phyloP scores from a whole-genome alignment of 2,329 filamentous ascomycete species.

The Ilyonectria destructans region DNA sequence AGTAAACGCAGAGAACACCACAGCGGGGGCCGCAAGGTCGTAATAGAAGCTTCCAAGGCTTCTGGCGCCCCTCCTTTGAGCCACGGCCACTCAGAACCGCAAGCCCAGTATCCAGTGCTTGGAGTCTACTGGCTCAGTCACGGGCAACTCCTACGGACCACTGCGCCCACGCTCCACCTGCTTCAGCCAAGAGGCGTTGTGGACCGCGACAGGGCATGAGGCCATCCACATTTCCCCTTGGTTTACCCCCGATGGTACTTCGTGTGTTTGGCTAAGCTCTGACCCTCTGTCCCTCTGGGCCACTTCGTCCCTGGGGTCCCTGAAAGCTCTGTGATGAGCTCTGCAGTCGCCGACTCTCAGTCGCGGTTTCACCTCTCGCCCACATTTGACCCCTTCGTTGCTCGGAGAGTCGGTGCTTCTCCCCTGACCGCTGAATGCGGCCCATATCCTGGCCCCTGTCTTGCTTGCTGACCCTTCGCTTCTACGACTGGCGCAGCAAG shows the following conservation, averaged over 20 bases:
- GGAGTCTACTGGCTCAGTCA: conserved; percentile 14
- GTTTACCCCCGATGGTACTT: conserved; percentile 9
- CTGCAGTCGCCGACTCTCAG: neutral
- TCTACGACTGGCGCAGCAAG: conserved; percentile 36
- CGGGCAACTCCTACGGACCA: conserved; percentile 13
- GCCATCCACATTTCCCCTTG: conserved; percentile 20
- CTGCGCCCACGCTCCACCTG: conserved; percentile 7
- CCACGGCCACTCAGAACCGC: conserved; percentile 12
- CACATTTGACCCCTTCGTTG: conserved; percentile 17
- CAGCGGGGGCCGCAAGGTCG: conserved; percentile 9
- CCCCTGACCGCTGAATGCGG: conserved; percentile 27
- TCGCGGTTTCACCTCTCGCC: conserved; percentile 19
- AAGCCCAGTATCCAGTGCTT: conserved; percentile 1
- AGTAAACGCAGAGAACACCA: conserved; percentile 6
- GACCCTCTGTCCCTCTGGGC: conserved; percentile 11
- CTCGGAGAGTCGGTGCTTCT: conserved; percentile 35
- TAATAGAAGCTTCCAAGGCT: conserved; percentile 35
- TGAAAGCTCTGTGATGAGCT: neutral
- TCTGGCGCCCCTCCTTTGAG: conserved; percentile 29
- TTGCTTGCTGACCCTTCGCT: conserved; percentile 35
- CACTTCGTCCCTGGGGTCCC: conserved; percentile 2
- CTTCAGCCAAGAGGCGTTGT: conserved; percentile 2
- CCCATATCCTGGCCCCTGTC: conserved; percentile 32
- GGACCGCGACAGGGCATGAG: conserved; percentile 15
- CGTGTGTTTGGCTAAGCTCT: neutral